These are phyloP conservation scores for Globisporangium iwayamae DNA, from an alignment of 352 stramenopile genomes.

Conservation along the genomic window DNA sequence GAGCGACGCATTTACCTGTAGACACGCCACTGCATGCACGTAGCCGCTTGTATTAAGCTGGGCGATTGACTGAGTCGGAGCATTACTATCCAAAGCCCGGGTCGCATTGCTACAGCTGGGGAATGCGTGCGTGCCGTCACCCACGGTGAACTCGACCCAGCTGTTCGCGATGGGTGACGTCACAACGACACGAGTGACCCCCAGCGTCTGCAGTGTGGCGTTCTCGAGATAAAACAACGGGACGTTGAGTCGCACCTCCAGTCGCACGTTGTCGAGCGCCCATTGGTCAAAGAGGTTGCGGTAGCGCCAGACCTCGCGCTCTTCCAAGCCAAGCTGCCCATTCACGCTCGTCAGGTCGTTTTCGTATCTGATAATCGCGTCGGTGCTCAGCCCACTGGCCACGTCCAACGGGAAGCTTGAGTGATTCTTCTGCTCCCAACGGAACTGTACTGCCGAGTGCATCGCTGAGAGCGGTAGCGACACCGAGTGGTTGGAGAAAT, in stretches of 20 bases:
- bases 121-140: conserved; percentile 58
- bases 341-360: conserved; percentile 44
- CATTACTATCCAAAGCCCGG: conserved; percentile 5
- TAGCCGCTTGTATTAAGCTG: conserved; percentile 39
- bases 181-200: conserved; percentile 26
- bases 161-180: conserved; percentile 38
- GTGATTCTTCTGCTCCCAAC: conserved; percentile 64
- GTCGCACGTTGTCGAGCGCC: conserved; percentile 51
- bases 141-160: conserved; percentile 40
- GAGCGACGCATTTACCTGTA: conserved; percentile 24
- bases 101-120: conserved; percentile 31
- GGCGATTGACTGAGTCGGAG: conserved; percentile 4
- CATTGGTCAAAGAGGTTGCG: conserved; percentile 78
- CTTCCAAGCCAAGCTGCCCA: conserved; percentile 28
- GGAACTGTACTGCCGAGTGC: conserved; percentile 44
- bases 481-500: conserved; percentile 25
- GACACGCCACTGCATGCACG: conserved; percentile 50
- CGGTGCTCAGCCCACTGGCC: conserved; percentile 19
- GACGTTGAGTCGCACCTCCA: conserved; percentile 51
- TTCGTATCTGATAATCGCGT: conserved; percentile 24
- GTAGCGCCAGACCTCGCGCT: conserved; percentile 54
- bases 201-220: not conserved
- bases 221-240: conserved; percentile 28
- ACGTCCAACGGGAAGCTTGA: conserved; percentile 64
- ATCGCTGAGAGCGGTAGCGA: conserved; percentile 38